phyloP scores from a whole-genome alignment of 2,329 filamentous ascomycete species.

The Lomentospora prolificans region DNA sequence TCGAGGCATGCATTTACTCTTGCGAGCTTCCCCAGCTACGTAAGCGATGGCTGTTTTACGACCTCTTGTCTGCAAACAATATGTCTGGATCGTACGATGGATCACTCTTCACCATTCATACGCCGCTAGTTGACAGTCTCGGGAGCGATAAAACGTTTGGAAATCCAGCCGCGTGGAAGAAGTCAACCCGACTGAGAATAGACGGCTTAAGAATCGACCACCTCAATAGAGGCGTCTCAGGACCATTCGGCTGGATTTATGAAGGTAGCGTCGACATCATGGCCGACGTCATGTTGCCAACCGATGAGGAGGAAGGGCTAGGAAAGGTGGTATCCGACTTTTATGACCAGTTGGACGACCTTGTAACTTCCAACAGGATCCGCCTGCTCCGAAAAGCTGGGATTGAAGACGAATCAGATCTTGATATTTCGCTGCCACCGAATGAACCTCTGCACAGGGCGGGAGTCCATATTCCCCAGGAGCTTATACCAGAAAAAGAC shows the following conservation, averaged over 20 bases:
- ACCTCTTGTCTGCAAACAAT: slow-evolving; percentile 88
- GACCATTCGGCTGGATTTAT: slow-evolving; percentile 95
- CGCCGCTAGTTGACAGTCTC: slow-evolving; percentile 36
- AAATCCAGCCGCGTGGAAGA: slow-evolving; percentile 77
- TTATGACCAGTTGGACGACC: slow-evolving; percentile 90
- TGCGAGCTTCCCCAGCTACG: slow-evolving; percentile 87
- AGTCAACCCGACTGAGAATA: slow-evolving; percentile 84
- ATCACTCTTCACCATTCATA: slow-evolving; percentile 92
- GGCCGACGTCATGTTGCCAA: slow-evolving; percentile 88
- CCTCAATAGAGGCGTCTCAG: slow-evolving; percentile 83
- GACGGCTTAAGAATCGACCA: slow-evolving; percentile 94
- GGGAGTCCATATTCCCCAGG: slow-evolving; percentile 9
- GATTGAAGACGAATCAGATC: slow-evolving; percentile 8
- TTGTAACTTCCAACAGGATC: slow-evolving; percentile 70
- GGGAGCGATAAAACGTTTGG: slow-evolving; percentile 34
- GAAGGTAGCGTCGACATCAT: slow-evolving; percentile 96
- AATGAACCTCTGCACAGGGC: background rate
- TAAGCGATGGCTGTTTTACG: slow-evolving; percentile 97
- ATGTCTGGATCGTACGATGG: slow-evolving; percentile 95
- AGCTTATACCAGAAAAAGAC: slow-evolving; percentile 10
- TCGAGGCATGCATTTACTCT: slow-evolving; percentile 88
- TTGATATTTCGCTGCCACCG: background rate
- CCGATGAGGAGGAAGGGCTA: slow-evolving; percentile 78
- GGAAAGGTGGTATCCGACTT: slow-evolving; percentile 95
- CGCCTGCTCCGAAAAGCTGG: slow-evolving; percentile 42